phyloP scores from a whole-genome alignment of 805 yeast species.

The Candida rishiriensis region DNA sequence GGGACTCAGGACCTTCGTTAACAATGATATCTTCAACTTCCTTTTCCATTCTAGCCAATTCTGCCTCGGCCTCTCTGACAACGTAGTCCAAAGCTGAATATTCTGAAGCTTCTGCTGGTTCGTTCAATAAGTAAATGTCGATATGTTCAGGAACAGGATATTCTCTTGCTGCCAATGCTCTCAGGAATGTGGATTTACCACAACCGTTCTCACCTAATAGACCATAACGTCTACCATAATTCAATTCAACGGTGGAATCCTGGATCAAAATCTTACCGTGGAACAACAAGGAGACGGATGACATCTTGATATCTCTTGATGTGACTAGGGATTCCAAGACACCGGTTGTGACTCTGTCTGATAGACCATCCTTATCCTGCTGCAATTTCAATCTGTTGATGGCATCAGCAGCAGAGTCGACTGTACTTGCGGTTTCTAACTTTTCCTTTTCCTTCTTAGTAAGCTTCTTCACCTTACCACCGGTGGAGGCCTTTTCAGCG shows the following conservation, averaged over 20 bases:
- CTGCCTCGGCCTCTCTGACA: constrained; percentile 92
- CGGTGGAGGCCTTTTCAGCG: constrained; percentile 54
- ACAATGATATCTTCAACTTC: constrained; percentile 85
- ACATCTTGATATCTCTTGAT: constrained; percentile 89
- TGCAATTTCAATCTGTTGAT: constrained; percentile 86
- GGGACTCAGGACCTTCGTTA: constrained; percentile 92
- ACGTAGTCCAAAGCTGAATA: constrained; percentile 92
- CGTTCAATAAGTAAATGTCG: constrained; percentile 90
- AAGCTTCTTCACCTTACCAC: constrained; percentile 62
- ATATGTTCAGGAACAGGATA: constrained; percentile 90
- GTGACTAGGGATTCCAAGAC: constrained; percentile 85
- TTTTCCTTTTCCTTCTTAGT: constrained; percentile 47
- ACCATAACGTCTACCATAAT: constrained; percentile 97
- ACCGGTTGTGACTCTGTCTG: constrained; percentile 98
- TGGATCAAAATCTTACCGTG: constrained; percentile 96
- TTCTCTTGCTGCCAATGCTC: constrained; percentile 93
- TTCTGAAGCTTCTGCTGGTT: constrained; percentile 95
- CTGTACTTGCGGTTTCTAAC: constrained; percentile 44
- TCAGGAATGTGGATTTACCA: constrained; percentile 94
- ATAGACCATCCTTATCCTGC: constrained; percentile 87
- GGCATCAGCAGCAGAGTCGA: constrained; percentile 62
- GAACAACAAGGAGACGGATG: constrained; percentile 87
- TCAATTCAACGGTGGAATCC: constrained; percentile 87
- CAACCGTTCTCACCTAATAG: constrained; percentile 97
- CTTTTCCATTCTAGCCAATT: constrained; percentile 86